A percentile compares a stretch with the other conserved stretches of the same genome.
phyloP scores from a whole-genome alignment of 2,329 filamentous ascomycete species.

The Daldinia sp. region DNA sequence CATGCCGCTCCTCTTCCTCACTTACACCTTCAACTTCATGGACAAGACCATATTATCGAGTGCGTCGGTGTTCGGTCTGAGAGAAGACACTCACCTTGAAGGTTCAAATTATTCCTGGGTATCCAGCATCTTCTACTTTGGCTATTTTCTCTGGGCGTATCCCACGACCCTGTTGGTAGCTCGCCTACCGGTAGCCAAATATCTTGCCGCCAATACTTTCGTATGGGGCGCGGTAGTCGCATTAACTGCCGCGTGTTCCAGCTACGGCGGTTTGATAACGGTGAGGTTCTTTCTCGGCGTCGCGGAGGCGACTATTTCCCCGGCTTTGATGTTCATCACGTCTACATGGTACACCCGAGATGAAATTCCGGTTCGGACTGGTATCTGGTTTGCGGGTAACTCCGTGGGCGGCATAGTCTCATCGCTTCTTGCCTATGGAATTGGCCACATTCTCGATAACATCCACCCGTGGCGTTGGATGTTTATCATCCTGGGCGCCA shows the following conservation, averaged over 20 bases:
- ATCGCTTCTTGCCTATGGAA: conserved; percentile 65
- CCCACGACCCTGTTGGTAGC: conserved; percentile 63
- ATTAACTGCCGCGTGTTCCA: conserved; percentile 59
- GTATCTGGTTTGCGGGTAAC: conserved; percentile 68
- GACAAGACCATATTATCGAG: conserved; percentile 70
- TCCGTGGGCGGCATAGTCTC: conserved; percentile 61
- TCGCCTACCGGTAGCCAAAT: conserved; percentile 61
- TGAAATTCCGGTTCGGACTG: conserved; percentile 66
- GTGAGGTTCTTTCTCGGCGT: conserved; percentile 66
- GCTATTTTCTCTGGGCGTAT: conserved; percentile 64
- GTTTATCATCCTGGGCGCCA: conserved; percentile 66
- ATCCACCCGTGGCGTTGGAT: conserved; percentile 68
- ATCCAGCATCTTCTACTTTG: conserved; percentile 61
- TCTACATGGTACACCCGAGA: conserved; percentile 69
- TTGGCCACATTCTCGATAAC: conserved; percentile 64
- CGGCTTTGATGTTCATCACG: conserved; percentile 68
- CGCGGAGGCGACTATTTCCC: conserved; percentile 66
- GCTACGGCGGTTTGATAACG: conserved; percentile 63
- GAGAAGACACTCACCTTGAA: conserved; percentile 59
- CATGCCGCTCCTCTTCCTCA: conserved; percentile 68
- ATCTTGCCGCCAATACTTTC: conserved; percentile 60
- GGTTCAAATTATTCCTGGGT: conserved; percentile 62
- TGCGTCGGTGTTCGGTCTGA: conserved; percentile 68
- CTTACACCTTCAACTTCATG: conserved; percentile 71
- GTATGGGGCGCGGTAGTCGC: conserved; percentile 64